Conservation (phyloP, 225 moss, liverwort and hornwort genomes). For the Sphagnum contortum region DNA sequence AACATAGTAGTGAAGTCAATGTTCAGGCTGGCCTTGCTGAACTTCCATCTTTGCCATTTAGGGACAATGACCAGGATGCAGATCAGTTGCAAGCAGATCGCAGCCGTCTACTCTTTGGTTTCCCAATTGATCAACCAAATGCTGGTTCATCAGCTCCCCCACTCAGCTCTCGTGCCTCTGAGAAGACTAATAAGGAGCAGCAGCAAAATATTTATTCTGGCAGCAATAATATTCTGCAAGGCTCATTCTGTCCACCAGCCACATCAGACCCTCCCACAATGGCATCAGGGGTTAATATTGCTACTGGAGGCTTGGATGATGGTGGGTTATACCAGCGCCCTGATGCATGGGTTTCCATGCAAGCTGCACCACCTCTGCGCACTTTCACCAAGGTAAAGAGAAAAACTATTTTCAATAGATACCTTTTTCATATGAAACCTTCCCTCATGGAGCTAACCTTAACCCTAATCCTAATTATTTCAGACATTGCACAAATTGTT, state of each 20-base stretch:
- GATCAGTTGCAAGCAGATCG: conserved; percentile 78
- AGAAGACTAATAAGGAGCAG: conserved; percentile 39
- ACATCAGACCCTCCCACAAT: conserved; percentile 57
- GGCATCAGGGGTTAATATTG: conserved; percentile 53
- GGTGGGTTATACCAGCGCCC: conserved; percentile 56
- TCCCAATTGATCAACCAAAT: conserved; percentile 73
- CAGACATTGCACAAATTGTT: neutral
- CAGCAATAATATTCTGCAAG: conserved; percentile 39
- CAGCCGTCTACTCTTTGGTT: conserved; percentile 77
- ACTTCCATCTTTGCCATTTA: conserved; percentile 42
- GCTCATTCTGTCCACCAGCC: conserved; percentile 49
- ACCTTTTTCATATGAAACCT: no score
- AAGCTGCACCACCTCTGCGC: conserved; percentile 47
- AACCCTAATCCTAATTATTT: no score
- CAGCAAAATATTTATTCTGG: conserved; percentile 33
- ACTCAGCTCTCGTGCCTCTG: conserved; percentile 33
- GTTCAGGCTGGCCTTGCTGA: conserved; percentile 59
- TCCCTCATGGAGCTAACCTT: no score
- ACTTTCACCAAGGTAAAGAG: conserved; percentile 75
- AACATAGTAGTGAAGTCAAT: conserved; percentile 47
- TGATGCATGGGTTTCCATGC: conserved; percentile 48
- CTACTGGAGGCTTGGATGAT: conserved; percentile 62
- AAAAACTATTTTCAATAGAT: no score
- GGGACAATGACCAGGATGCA: conserved; percentile 58
- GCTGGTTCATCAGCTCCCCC: conserved; percentile 26